Conservation (phyloP, 768 basidiomycete genomes). For the Hypsizygus marmoreus region DNA sequence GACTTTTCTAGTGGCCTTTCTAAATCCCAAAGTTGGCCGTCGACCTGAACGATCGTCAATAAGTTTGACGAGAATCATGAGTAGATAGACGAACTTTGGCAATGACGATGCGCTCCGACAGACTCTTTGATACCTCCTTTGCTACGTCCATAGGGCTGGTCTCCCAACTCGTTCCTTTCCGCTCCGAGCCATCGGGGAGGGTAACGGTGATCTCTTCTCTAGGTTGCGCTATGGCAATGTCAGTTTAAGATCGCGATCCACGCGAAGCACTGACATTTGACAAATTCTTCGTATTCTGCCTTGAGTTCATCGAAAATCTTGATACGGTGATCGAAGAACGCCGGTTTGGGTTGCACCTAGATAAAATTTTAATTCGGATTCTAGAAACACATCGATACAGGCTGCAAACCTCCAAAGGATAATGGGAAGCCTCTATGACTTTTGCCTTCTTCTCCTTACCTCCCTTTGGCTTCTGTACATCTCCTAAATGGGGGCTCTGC, state of each 20-base stretch:
- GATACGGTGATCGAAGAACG: conserved; percentile 87
- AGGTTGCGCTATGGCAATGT: conserved; percentile 58
- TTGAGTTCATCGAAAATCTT: conserved; percentile 88
- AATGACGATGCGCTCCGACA: conserved; percentile 89
- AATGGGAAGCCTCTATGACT: conserved; percentile 38
- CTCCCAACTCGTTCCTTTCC: conserved; percentile 90
- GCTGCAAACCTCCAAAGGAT: conserved; percentile 65
- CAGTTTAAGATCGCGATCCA: not conserved
- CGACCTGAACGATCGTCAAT: conserved; percentile 52
- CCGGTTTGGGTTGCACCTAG: conserved; percentile 81
- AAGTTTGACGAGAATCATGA: not conserved
- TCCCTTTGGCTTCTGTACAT: conserved; percentile 25
- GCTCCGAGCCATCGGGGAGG: conserved; percentile 82
- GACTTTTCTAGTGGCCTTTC: conserved; percentile 90
- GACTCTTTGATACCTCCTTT: conserved; percentile 80
- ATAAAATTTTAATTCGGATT: conserved; percentile 12
- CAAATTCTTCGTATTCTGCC: conserved; percentile 77
- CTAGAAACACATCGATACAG: not conserved
- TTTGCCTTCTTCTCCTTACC: conserved; percentile 51
- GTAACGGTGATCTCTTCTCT: conserved; percentile 83
- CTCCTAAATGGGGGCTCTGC: conserved; percentile 40
- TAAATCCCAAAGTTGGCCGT: conserved; percentile 90
- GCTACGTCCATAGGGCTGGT: conserved; percentile 92
- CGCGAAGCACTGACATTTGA: conserved; percentile 56
- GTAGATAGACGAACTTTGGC: conserved; percentile 67